Evolutionary conservation across 2,329 filamentous ascomycete genomes (phyloP).

Genomic region (Exserohilum turcica): DNA sequence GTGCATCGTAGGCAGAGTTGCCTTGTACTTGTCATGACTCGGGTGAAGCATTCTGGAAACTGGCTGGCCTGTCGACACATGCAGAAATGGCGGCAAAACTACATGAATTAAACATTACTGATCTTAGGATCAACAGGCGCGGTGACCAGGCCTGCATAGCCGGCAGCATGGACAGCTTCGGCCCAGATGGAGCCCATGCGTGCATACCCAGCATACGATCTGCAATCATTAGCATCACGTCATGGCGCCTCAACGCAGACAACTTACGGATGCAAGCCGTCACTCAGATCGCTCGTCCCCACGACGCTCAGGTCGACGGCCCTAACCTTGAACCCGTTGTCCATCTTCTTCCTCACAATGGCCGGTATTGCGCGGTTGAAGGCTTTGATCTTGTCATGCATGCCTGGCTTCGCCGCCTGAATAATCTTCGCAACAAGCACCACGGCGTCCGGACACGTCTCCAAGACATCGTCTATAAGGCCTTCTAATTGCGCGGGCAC

Average conservation of each 20-base stretch:
- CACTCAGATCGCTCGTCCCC: conserved; percentile 23
- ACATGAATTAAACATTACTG: background rate
- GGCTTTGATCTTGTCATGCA: conserved; percentile 17
- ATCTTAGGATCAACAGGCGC: conserved; percentile 6
- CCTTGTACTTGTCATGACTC: background rate
- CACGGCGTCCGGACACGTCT: conserved; percentile 37
- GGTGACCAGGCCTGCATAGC: conserved; percentile 12
- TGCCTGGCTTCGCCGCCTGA: conserved; percentile 18
- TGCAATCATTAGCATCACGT: conserved; percentile 9
- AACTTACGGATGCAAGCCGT: conserved; percentile 38
- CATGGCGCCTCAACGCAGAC: background rate
- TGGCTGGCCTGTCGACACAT: background rate
- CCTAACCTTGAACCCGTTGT: conserved; percentile 30
- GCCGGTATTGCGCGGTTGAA: conserved; percentile 34
- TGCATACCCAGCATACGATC: conserved; percentile 33
- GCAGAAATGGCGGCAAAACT: background rate
- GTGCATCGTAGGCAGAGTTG: too few relatives aligned
- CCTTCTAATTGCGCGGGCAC: conserved; percentile 43
- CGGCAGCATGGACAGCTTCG: conserved; percentile 13
- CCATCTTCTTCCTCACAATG: conserved; percentile 24
- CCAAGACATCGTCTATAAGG: conserved; percentile 42
- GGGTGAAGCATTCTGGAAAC: background rate
- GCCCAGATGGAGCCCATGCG: conserved; percentile 40
- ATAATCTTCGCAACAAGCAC: conserved; percentile 49
- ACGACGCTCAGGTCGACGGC: conserved; percentile 35